phyloP scores from a whole-genome alignment of 176 grass and related monocot species.

The Oryza nivara region DNA sequence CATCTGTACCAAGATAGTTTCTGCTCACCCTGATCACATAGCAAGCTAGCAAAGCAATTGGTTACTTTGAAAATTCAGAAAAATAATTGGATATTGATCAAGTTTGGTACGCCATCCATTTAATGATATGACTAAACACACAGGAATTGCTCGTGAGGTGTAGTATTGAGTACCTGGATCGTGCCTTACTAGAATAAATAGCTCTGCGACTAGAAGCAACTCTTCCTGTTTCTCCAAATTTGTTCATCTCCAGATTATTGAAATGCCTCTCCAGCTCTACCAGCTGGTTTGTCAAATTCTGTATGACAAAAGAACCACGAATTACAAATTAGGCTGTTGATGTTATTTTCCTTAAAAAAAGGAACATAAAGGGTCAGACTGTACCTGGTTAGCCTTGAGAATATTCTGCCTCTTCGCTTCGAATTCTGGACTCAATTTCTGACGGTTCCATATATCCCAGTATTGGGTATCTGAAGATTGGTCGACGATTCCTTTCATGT shows the following conservation, averaged over 20 bases:
- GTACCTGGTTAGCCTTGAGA: conserved; percentile 86
- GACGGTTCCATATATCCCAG: conserved; percentile 94
- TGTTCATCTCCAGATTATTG: conserved; percentile 95
- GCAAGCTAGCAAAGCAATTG: conserved; percentile 11
- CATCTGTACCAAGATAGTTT: conserved; percentile 11
- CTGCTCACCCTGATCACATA: neutral
- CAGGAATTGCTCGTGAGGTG: neutral
- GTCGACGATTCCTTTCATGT: conserved; percentile 89
- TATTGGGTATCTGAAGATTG: conserved; percentile 87
- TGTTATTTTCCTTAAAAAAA: neutral
- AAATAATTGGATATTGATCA: conserved; percentile 16
- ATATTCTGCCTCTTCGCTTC: conserved; percentile 91
- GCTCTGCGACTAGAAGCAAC: conserved; percentile 58
- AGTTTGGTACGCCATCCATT: conserved; percentile 17
- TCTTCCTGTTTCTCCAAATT: conserved; percentile 74
- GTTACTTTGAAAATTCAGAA: conserved; percentile 24
- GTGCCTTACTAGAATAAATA: conserved; percentile 55
- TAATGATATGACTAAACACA: conserved; percentile 30
- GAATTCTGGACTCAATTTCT: conserved; percentile 91
- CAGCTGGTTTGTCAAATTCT: conserved; percentile 91
- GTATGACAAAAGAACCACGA: conserved; percentile 34
- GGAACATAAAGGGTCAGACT: neutral
- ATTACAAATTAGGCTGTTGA: conserved; percentile 25
- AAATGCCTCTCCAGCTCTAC: conserved; percentile 92
- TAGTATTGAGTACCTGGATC: conserved; percentile 58